Conservation (phyloP, 345 rosid genomes). For the Brassica cretica region DNA sequence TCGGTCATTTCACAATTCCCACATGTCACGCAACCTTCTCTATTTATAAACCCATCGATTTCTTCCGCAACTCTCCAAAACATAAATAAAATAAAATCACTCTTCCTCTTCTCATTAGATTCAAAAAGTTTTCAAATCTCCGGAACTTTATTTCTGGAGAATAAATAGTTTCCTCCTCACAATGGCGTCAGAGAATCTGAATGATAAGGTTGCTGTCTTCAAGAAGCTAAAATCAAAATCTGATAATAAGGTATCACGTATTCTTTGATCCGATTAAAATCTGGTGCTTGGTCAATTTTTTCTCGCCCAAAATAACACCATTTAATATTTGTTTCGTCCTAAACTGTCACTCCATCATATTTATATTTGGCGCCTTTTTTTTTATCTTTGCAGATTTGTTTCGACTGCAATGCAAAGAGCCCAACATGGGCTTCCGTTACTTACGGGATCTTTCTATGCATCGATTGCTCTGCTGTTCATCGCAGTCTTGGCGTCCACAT, state of each 20-base stretch:
- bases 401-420: constrained; percentile 93
- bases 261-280: constrained; percentile 1
- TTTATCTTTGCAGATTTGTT: constrained; percentile 57
- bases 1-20: not conserved
- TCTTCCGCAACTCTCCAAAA: not conserved
- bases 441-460: constrained; percentile 93
- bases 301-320: not conserved
- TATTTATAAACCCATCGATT: constrained; percentile 35
- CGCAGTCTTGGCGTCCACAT: constrained; percentile 96
- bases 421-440: constrained; percentile 99
- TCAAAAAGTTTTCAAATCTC: constrained; percentile 11
- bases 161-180: constrained; percentile 1
- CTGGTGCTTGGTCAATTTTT: not conserved
- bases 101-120: not conserved
- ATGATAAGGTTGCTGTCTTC: constrained; percentile 74
- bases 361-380: not conserved
- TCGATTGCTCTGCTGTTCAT: constrained; percentile 95
- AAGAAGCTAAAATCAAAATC: constrained; percentile 79
- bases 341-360: no score
- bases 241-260: constrained; percentile 73
- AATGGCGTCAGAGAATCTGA: constrained; percentile 64
- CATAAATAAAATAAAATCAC: not conserved
- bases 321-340: not conserved
- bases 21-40: constrained; percentile 16
- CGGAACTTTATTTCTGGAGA: constrained; percentile 8